Evolutionary conservation across 2,329 filamentous ascomycete species (phyloP).

Genomic region (Aspergillus puulaauensis): DNA sequence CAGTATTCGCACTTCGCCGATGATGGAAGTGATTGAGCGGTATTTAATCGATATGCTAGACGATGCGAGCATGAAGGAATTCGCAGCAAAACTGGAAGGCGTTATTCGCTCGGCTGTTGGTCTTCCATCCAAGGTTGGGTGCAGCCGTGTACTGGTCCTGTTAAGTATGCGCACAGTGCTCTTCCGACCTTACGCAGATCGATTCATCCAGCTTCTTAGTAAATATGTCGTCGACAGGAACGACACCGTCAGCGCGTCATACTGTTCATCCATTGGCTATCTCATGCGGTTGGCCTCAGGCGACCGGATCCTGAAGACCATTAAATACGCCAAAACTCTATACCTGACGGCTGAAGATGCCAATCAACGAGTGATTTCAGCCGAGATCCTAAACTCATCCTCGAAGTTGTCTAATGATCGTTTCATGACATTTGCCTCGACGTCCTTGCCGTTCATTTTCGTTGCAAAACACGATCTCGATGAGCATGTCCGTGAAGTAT

Average conservation of each 20-base stretch:
- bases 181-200: constrained; percentile 72
- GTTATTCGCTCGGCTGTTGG: constrained; percentile 85
- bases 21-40: constrained; percentile 89
- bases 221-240: constrained; percentile 87
- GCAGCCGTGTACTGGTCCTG: constrained; percentile 78
- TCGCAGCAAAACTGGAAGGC: constrained; percentile 70
- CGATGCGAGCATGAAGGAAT: constrained; percentile 69
- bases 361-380: constrained; percentile 69
- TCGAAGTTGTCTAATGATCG: constrained; percentile 86
- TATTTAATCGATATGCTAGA: constrained; percentile 79
- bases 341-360: constrained; percentile 85
- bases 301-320: constrained; percentile 56
- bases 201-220: constrained; percentile 74
- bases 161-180: constrained; percentile 75
- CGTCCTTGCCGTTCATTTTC: constrained; percentile 83
- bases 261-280: constrained; percentile 84
- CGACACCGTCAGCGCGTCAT: constrained; percentile 86
- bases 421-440: constrained; percentile 73
- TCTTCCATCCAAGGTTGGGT: constrained; percentile 91
- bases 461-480: constrained; percentile 83
- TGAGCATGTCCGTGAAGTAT: constrained; percentile 75
- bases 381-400: constrained; percentile 78
- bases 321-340: constrained; percentile 60
- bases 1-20: constrained; percentile 79
- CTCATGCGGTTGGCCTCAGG: constrained; percentile 67